These are phyloP conservation scores for Fistulinella cinereoalba DNA, from an alignment of 1,284 basidiomycete genomes.

Conservation along the genomic window DNA sequence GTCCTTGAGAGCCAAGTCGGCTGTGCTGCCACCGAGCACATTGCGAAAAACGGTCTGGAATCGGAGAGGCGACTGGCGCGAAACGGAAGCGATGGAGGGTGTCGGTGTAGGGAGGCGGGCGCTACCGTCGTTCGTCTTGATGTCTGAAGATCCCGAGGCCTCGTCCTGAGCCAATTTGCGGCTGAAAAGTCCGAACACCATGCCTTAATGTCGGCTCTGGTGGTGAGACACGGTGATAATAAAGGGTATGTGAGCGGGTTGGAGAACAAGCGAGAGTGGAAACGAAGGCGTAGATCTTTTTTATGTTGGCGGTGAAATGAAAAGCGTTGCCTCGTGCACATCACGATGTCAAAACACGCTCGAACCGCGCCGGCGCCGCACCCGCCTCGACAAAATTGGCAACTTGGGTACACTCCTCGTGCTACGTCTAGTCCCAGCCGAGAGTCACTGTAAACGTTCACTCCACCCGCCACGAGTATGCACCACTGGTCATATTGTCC, in stretches of 20 bases:
- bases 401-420: neutral
- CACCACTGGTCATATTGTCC: too few species aligned
- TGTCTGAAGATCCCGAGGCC: conserved; percentile 7
- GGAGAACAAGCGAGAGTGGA: neutral
- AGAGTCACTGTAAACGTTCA: too few species aligned
- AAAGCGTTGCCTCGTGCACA: conserved; percentile 20
- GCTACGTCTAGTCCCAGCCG: neutral
- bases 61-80: conserved; percentile 29
- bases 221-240: conserved; percentile 9
- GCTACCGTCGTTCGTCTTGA: conserved; percentile 8
- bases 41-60: conserved; percentile 24
- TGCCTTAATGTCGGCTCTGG: conserved; percentile 14
- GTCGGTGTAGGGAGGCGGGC: conserved; percentile 53
- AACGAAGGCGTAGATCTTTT: conserved; percentile 6
- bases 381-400: neutral
- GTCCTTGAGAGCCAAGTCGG: conserved; percentile 16
- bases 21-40: conserved; percentile 24
- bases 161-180: conserved; percentile 35
- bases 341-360: conserved; percentile 24
- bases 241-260: conserved; percentile 3
- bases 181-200: conserved; percentile 53
- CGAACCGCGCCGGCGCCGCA: too few species aligned
- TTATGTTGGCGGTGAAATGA: conserved; percentile 6
- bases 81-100: conserved; percentile 41
- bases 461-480: too few species aligned